Base-by-base conservation (phyloP, 2,329 filamentous ascomycete species). In the Aspergillus nomiae region DNA sequence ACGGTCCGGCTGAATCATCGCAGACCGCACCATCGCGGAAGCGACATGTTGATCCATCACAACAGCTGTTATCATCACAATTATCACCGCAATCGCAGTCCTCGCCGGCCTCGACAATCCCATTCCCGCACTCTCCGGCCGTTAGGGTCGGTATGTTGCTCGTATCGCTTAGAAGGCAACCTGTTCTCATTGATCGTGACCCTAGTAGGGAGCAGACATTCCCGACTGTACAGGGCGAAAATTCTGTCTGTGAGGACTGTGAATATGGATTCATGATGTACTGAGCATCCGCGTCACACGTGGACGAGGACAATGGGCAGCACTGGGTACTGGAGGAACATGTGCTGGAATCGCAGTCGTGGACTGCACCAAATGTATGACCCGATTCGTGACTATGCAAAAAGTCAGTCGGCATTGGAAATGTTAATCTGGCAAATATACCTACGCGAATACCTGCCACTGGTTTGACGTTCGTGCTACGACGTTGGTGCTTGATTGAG, bases 341-440 rank as follows among this genome's bases (percentile, higher is more conserved):
- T 32, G 86, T 83, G 61, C 90, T 96, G 90, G 58, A 51, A 0
- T 64, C 66, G 51, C 70, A 72, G 30, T 72, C 70, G 19, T 72
- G 70, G 10, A 96, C 92, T 5, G 94, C 94, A 46, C 94, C 94
- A 76, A 97, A 97, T 0, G 92, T 97, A 77, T 98, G 94, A 1
- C 92, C 94, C 4, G 89, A 90, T 78, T 98, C 94, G 75, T 98
- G 94, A 21, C 73, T 36, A 3, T 30, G 11, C 3, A 5, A n/a
- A 10, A 0, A 11, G 1, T 51, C 21, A 55, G 9, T 12, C 3
- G 14, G 6, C 5, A 14, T 2, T n/a, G 6, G 14, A 4, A 30
- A 34, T 14, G 8, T 1, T 12, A 51, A 10, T 6, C 16, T 30
- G 24, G 16, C 12, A 1, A 2, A n/a, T 41, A 19, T 4, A 69